Evolutionary conservation across 2,329 filamentous ascomycete species (phyloP), one percentile per base, ranked within the genome.

Genomic region (Salinomyces thailandicus): DNA sequence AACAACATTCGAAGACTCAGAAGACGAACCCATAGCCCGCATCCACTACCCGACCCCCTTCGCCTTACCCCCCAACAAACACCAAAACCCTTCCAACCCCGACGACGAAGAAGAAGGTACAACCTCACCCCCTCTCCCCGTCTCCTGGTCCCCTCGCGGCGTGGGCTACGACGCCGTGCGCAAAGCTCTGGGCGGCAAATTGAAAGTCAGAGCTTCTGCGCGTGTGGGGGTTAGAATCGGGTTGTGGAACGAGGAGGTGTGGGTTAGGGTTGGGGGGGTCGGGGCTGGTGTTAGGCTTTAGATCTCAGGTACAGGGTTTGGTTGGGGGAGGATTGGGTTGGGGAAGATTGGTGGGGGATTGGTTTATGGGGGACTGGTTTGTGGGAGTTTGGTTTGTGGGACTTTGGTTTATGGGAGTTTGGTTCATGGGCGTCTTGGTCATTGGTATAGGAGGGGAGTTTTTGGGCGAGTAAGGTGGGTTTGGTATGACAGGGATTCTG

Each of bases 131-230:
- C 73, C 72, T 39, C 57, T 98, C 28, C 87, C 89, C 0, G 89
- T 96, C 1, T 70, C 81, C 27, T 89, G 87, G 81, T 78, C 75
- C 20, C 55, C 85, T 13, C 78, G 75, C 11, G 78, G 77, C 11
- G 75, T 93, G 8, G 91, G 89, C 2, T 93, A 89, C 49, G 85
- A 85, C 27, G 84, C 83, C 35, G 68, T 96, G 11, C 75, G 69
- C 49, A 77, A 79, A 48, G 89, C 89, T 8, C 60, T 96, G 1
- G 89, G 89, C 1, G 87, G 89, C 0, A 71, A 68, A 16, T 60
- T 96, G 47, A 82, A 81, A 59, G 61, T 96, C 41, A 82, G 86
- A 60, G 85, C 86, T 1, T 68, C 71, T 49, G 91, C 87, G 1
- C 68, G 77, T 28, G 81, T 94, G 1, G 78, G 77, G 1, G 67